phyloP scores from a whole-genome alignment of 2,329 filamentous ascomycete species.

The Hymenoscyphus occultus region DNA sequence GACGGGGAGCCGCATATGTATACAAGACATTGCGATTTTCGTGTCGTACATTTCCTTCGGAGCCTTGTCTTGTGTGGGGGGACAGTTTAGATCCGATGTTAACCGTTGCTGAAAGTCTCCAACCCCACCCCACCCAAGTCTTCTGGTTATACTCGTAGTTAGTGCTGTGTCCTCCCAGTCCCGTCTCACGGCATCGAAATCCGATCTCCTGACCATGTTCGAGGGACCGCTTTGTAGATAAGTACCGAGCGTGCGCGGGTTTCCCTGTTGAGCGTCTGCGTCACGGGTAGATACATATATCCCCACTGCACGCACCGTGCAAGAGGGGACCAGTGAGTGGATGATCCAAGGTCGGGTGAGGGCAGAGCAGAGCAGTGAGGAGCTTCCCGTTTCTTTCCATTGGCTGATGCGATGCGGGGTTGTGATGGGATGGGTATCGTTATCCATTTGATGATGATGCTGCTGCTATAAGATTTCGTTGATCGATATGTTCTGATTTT shows the following conservation, averaged over 20 bases:
- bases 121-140: not conserved
- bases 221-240: not conserved
- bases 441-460: not conserved
- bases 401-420: not conserved
- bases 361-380: not conserved
- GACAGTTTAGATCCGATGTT: not conserved
- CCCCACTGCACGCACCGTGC: not conserved
- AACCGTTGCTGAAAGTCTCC: not conserved
- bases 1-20: slow-evolving; percentile 1
- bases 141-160: not conserved
- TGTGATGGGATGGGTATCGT: not conserved
- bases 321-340: not conserved
- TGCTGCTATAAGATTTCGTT: not conserved
- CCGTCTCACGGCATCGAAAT: not conserved
- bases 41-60: not conserved
- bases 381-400: not conserved
- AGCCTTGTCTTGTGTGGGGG: not conserved
- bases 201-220: not conserved
- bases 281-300: slow-evolving; percentile 1
- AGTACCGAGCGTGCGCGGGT: not conserved
- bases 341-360: not conserved
- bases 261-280: not conserved
- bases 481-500: not conserved
- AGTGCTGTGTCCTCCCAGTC: not conserved
- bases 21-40: not conserved